These are phyloP conservation scores for Gastrodia elata DNA, from an alignment of 106 monocot species.

Conservation along the genomic window DNA sequence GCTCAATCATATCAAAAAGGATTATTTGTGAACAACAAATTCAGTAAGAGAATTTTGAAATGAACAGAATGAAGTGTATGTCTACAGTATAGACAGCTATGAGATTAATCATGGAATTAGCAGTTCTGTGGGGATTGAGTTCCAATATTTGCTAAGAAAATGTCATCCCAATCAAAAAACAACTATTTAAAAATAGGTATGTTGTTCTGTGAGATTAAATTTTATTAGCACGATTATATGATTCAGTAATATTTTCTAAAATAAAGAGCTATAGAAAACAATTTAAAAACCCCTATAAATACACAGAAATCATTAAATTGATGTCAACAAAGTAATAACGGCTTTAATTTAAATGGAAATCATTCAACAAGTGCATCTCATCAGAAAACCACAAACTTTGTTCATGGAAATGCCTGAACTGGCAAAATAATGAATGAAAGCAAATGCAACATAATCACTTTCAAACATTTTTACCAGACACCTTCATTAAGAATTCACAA, in stretches of 20 bases:
- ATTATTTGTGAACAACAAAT: not conserved
- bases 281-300: not conserved
- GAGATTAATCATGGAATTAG: not conserved
- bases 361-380: not conserved
- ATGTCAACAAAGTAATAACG: too few relatives aligned
- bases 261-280: not conserved
- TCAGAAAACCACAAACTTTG: not conserved
- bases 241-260: not conserved
- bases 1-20: not conserved
- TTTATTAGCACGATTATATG: not conserved
- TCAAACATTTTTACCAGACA: not conserved
- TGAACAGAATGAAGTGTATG: not conserved
- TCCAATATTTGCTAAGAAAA: not conserved
- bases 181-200: not conserved
- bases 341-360: too few relatives aligned
- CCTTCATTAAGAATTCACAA: not conserved
- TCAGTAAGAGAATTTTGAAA: not conserved
- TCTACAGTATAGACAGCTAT: not conserved
- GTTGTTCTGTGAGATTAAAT: not conserved
- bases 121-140: not conserved
- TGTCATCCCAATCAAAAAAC: not conserved
- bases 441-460: not conserved
- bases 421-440: not conserved
- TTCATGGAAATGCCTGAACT: not conserved
- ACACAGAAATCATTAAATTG: too few relatives aligned